Evolutionary conservation across 2,329 filamentous ascomycete genomes (phyloP), one percentile per base, ranked within the genome.

Genomic region (Hymenoscyphus infarciens): DNA sequence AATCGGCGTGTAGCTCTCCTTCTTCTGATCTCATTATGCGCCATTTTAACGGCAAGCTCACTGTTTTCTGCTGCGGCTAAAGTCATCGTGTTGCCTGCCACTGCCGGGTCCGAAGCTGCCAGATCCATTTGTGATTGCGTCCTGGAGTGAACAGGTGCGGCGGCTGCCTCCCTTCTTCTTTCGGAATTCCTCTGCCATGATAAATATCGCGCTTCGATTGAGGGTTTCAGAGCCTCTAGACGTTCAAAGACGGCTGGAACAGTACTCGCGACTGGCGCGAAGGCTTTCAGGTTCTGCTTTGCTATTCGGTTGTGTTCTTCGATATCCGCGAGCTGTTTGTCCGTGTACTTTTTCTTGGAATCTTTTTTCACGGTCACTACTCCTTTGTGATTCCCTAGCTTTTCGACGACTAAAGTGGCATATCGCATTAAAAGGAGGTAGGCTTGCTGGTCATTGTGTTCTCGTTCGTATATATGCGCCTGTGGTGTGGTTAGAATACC

Each of bases 361-460:
- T 27, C 25, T 27, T 27, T 27, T 27, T 27, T 27, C 25, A 27
- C 25, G 25, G 25, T 27, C 25, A 27, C 25, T 27, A 27, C 25
- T 27, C 25, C 25, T 27, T 27, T 27, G 25, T 27, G 25, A 27
- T 27, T 27, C 25, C 25, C 25, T 27, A 27, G 25, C 25, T 27
- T 83, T 6, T 91, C 84, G 31, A 97, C 79, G 27, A 97, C 85
- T n/a, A 99, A 86, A 60, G 88, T 83, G 10, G 92, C 92, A 77
- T 96, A 92, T 69, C 95, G 87, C 74, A 95, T 91, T n/a, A 96
- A 84, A 63, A 98, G 86, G 61, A 97, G 83, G 75, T 96, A 99
- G 4, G 94, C 91, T 73, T 95, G 89, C 70, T 92, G 86, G 67
- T 92, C 86, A 76, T 97, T 93, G 71, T 89, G 88, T 76, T 98